Base-by-base conservation (phyloP, 2,329 filamentous ascomycete species). In the Capronia americana region DNA sequence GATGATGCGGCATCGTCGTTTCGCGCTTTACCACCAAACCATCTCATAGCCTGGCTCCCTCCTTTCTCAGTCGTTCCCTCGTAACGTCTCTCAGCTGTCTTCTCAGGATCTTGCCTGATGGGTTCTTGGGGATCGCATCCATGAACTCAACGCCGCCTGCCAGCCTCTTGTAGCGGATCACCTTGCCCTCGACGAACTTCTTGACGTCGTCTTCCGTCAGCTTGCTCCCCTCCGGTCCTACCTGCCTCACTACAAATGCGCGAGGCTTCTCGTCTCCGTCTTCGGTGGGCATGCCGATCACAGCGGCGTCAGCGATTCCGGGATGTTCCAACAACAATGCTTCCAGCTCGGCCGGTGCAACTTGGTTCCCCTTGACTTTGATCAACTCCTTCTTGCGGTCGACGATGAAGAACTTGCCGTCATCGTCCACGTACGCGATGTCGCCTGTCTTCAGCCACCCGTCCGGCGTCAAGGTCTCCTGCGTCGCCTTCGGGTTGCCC, bases 321-420 rank as follows among this genome's bases (percentile, higher is more conserved):
- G 79, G 77, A 68, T 84, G 81, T 51, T 78, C 76, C 4, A 83
- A 74, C 1, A 84, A 74, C 1, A 81, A 71, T 0, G 75, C 77
- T 69, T 84, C 82, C 10, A 84, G 72, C 66, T 84, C 82, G 0
- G 82, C 80, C 0, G 82, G 82, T 2, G 81, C 76, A 0, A 83
- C 81, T 74, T 83, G 81, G 76, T 80, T 83, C 55, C 79, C 71
- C 75, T 90, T 88, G 74, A 82, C 87, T 76, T 88, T 85, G 74
- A 79, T 79, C 30, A 78, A 73, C 58, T 77, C 79, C 78, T 90
- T 91, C 14, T 90, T 80, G 4, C 92, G 88, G 75, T 96, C 92
- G 0, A 92, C 93, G 73, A 95, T 91, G 79, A 66, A 69, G 48
- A 72, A 70, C 38, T 48, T 55, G 23, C 69, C 67, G 3, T 69